phyloP scores from a whole-genome alignment of 306 rosid genomes.

The Cucurbita moschata region DNA sequence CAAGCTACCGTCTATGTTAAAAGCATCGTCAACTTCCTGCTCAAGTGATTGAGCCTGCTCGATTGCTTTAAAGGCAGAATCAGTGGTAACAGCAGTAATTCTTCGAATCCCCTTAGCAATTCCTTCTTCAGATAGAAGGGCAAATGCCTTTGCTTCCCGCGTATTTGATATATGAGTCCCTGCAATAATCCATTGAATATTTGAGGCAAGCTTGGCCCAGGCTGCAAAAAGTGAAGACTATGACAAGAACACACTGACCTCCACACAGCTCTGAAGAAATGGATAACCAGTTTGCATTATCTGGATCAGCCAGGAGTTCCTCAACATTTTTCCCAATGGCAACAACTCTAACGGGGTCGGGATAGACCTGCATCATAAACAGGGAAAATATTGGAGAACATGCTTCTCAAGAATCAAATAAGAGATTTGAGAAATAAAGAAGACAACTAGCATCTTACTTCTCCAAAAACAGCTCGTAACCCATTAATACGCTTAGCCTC shows the following conservation, averaged over 20 bases:
- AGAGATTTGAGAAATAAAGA: not conserved
- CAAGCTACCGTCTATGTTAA: conserved; percentile 44
- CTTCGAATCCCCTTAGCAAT: conserved; percentile 92
- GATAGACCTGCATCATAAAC: conserved; percentile 58
- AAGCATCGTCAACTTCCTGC: conserved; percentile 58
- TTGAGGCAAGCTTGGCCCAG: conserved; percentile 4
- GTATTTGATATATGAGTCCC: conserved; percentile 93
- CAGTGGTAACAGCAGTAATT: conserved; percentile 90
- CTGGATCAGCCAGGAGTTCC: conserved; percentile 74
- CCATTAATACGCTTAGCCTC: conserved; percentile 74
- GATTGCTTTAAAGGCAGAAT: conserved; percentile 45
- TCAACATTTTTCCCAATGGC: conserved; percentile 71
- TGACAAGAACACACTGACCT: conserved; percentile 30
- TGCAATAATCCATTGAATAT: conserved; percentile 20
- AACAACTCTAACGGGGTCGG: conserved; percentile 93
- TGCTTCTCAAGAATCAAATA: not conserved
- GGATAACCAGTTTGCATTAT: conserved; percentile 53
- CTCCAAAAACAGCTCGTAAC: conserved; percentile 96
- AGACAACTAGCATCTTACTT: conserved; percentile 36
- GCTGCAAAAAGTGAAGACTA: conserved; percentile 4
- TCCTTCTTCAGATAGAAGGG: conserved; percentile 91
- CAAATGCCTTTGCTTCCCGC: conserved; percentile 85
- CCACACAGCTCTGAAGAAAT: conserved; percentile 87
- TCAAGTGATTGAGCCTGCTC: conserved; percentile 54
- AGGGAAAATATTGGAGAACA: conserved; percentile 8